These are phyloP conservation scores for Parmelia sp. DNA, from an alignment of 495 filamentous ascomycete species.

Conservation along the genomic window DNA sequence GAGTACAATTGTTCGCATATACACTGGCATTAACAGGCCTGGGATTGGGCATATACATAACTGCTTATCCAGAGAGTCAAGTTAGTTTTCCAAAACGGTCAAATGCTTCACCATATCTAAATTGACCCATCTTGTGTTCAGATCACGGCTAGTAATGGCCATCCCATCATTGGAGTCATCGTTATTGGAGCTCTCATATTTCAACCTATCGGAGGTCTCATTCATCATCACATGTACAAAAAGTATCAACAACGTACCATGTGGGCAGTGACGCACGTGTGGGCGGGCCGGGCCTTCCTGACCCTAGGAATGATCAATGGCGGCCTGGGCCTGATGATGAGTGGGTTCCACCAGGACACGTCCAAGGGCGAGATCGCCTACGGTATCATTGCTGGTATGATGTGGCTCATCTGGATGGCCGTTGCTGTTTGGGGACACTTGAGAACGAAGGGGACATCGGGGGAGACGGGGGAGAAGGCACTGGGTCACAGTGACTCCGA, in stretches of 20 bases:
- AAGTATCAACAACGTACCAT: conserved; percentile 43
- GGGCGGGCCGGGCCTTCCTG: conserved; percentile 60
- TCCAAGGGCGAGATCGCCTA: conserved; percentile 51
- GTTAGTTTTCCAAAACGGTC: conserved; percentile 13
- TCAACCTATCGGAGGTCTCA: conserved; percentile 57
- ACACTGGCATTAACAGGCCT: conserved; percentile 53
- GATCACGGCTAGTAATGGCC: conserved; percentile 21
- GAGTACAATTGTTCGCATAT: conserved; percentile 52
- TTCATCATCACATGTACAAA: conserved; percentile 56
- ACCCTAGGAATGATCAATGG: conserved; percentile 64
- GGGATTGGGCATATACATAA: conserved; percentile 51
- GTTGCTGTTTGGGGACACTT: conserved; percentile 24
- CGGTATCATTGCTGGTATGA: conserved; percentile 50
- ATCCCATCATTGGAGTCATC: conserved; percentile 53
- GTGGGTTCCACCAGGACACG: conserved; percentile 34
- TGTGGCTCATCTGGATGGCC: conserved; percentile 43
- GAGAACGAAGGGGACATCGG: not conserved
- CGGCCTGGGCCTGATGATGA: conserved; percentile 57
- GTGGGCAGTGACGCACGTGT: conserved; percentile 59
- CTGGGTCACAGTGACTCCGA: not conserved
- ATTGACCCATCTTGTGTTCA: not conserved
- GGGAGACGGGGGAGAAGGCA: conserved; percentile 18
- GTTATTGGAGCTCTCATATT: conserved; percentile 51
- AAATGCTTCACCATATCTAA: conserved; percentile 33
- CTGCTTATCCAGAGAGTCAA: conserved; percentile 32